These are phyloP conservation scores for Funneliformis geosporum DNA, from an alignment of 192 early-diverging fungal species.

Conservation along the genomic window DNA sequence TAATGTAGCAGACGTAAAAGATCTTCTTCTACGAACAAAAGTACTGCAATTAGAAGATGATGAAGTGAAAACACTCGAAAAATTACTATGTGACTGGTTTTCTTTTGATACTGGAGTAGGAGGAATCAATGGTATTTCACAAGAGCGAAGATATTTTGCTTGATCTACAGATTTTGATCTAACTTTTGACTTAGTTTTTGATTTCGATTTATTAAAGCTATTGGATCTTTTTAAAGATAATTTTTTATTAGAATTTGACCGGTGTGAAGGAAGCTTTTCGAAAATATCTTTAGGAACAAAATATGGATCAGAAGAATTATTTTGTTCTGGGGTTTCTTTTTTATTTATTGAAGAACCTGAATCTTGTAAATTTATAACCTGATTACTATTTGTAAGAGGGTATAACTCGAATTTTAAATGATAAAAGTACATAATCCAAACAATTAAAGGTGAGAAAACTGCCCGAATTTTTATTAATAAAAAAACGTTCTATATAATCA, in stretches of 20 bases:
- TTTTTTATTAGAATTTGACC: not conserved
- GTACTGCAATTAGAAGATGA: not conserved
- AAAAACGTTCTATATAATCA: no score
- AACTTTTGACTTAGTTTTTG: not conserved
- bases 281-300: slow-evolving; percentile 29
- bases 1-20: not conserved
- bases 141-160: not conserved
- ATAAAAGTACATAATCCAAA: slow-evolving; percentile 27
- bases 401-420: slow-evolving; percentile 33
- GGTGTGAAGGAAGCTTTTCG: not conserved
- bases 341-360: not conserved
- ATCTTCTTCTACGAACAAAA: not conserved
- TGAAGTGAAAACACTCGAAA: not conserved
- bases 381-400: not conserved
- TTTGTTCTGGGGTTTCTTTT: not conserved
- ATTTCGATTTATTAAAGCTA: not conserved
- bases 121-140: slow-evolving; percentile 12
- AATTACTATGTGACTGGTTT: not conserved
- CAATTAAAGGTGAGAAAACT: no score
- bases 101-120: slow-evolving; percentile 6
- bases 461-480: no score
- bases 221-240: not conserved
- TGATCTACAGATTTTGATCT: not conserved
- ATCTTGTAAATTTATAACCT: not conserved
- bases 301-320: not conserved